phyloP scores from a whole-genome alignment of 495 filamentous ascomycete species.

The Daldinia caldariorum region DNA sequence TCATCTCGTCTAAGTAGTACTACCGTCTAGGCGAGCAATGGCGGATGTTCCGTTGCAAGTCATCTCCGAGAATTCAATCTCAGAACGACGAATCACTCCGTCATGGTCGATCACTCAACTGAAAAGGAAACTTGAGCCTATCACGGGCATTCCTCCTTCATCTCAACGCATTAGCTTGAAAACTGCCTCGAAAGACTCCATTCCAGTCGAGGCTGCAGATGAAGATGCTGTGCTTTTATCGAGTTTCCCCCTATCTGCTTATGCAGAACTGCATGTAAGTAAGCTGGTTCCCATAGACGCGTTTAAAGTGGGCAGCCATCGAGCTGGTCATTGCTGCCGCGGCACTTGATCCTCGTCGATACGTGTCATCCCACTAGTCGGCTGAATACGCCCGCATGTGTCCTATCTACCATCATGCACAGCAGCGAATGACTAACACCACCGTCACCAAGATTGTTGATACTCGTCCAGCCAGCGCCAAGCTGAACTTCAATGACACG shows the following conservation, averaged over 20 bases:
- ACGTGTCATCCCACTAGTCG: constrained; percentile 27
- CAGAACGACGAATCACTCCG: constrained; percentile 89
- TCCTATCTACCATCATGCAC: constrained; percentile 17
- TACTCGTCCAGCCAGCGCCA: constrained; percentile 74
- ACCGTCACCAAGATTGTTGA: constrained; percentile 72
- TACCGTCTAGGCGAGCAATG: constrained; percentile 61
- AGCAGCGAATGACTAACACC: constrained; percentile 28
- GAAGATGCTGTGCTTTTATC: constrained; percentile 72
- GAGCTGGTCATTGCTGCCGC: constrained; percentile 15
- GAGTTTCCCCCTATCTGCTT: constrained; percentile 71
- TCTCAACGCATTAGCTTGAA: constrained; percentile 78
- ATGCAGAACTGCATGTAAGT: constrained; percentile 82
- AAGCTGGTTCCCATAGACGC: constrained; percentile 13
- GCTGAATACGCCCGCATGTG: constrained; percentile 11
- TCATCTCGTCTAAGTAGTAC: constrained; percentile 46
- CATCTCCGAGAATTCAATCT: constrained; percentile 75
- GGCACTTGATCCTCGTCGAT: constrained; percentile 17
- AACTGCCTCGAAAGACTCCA: constrained; percentile 62
- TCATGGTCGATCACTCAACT: constrained; percentile 90
- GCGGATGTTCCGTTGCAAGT: constrained; percentile 87
- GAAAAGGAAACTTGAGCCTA: constrained; percentile 88
- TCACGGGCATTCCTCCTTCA: constrained; percentile 89
- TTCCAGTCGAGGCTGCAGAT: constrained; percentile 69
- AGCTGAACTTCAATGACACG: constrained; percentile 79
- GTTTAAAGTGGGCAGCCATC: constrained; percentile 12